Percentiles rank a stretch among this genome's conserved stretches.
phyloP scores from a whole-genome alignment of 352 stramenopile species.

The Pseudoperonospora humuli region DNA sequence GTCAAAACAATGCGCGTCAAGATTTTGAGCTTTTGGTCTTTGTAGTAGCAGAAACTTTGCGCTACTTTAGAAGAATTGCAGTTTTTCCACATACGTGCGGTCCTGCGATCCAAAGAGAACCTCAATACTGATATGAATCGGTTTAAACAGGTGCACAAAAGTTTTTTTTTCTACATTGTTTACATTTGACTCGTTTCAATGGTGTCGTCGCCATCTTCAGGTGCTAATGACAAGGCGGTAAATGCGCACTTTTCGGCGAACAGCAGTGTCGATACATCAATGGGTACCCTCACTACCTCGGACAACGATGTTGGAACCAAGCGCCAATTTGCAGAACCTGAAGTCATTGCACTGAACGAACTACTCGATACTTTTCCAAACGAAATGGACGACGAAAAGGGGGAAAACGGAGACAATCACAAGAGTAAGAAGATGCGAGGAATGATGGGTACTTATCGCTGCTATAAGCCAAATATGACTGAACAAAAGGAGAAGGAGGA shows the following conservation, averaged over 20 bases:
- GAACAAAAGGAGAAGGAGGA: constrained; percentile 3
- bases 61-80: too few relatives aligned
- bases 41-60: too few relatives aligned
- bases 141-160: too few relatives aligned
- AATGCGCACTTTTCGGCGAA: constrained; percentile 4
- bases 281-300: neutral
- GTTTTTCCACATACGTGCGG: too few relatives aligned
- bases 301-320: constrained; percentile 7
- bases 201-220: constrained; percentile 4
- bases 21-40: too few relatives aligned
- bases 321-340: constrained; percentile 32
- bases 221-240: neutral
- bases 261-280: constrained; percentile 3
- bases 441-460: neutral
- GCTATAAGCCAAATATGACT: neutral
- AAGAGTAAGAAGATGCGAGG: constrained; percentile 1
- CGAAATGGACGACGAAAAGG: constrained; percentile 46
- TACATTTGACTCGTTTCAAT: constrained; percentile 1
- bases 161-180: neutral
- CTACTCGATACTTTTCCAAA: constrained; percentile 48
- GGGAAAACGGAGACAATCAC: constrained; percentile 1
- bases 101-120: too few relatives aligned
- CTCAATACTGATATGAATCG: too few relatives aligned
- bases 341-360: constrained; percentile 61
- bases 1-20: too few relatives aligned